Evolutionary conservation across 2,329 filamentous ascomycete genomes (phyloP).

Genomic region (Fusarium hainanense): DNA sequence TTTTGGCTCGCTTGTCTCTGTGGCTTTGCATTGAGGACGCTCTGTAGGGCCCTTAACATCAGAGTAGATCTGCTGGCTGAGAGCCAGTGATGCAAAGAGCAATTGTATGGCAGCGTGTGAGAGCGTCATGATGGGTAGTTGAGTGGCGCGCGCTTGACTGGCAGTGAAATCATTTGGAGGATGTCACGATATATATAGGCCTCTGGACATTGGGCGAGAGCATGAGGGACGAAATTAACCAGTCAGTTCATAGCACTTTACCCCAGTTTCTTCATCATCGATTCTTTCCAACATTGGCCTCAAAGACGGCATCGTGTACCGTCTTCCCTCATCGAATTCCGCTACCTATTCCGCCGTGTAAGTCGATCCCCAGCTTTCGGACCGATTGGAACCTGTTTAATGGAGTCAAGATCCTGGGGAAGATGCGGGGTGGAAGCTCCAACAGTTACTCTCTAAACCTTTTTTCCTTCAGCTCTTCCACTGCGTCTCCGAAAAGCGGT

Average conservation of each 20-base stretch:
- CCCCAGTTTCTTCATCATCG: not conserved
- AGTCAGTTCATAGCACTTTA: not conserved
- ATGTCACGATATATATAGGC: conserved; percentile 11
- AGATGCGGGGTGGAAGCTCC: conserved; percentile 26
- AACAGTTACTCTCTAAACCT: conserved; percentile 8
- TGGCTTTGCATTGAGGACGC: conserved; percentile 44
- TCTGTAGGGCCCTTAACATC: conserved; percentile 44
- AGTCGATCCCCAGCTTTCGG: conserved; percentile 32
- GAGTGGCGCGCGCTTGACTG: not conserved
- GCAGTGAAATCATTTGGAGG: not conserved
- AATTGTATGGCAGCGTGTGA: conserved; percentile 29
- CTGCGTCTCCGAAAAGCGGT: not conserved
- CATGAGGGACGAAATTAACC: not conserved
- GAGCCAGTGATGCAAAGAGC: conserved; percentile 35
- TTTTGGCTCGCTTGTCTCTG: conserved; percentile 37
- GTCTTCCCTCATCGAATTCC: not conserved
- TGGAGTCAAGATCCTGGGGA: conserved; percentile 20
- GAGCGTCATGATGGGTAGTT: conserved; percentile 23
- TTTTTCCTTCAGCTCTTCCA: conserved; percentile 2
- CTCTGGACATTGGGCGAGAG: not conserved
- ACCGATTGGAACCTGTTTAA: conserved; percentile 31
- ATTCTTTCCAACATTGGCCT: not conserved
- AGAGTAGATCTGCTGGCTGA: conserved; percentile 45
- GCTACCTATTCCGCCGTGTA: conserved; percentile 4
- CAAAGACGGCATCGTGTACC: not conserved